Base-by-base conservation (phyloP, 495 filamentous ascomycete species). In the Lophium mytilinum region DNA sequence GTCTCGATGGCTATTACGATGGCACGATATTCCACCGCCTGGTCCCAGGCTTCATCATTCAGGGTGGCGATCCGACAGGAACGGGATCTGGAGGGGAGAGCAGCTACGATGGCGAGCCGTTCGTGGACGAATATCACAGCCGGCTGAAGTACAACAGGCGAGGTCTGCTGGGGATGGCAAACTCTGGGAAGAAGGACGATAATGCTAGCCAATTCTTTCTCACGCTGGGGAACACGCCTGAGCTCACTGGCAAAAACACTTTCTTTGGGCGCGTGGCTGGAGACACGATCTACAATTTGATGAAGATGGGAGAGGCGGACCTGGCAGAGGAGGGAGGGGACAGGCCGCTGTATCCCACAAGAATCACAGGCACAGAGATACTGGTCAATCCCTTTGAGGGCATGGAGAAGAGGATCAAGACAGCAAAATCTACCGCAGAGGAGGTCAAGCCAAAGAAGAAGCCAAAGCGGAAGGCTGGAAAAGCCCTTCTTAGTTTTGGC, bases 191-290 rank as follows among this genome's bases (percentile, higher is more conserved):
- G 41, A 86, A 87, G 60, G 81, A 91, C 61, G 84, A 85, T 33
- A 95, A 96, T 72, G 87, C 88, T 41, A 94, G 89, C 71, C 93
- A 99, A 74, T 97, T 97, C 75, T 99, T 99, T 72, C 80, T 99
- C 52, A 96, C 93, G 1, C 75, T 99, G 43, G 84, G 78, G 33
- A 86, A 86, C 51, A 85, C 88, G 51, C 81, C 86, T 35, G 91
- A 97, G 73, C 66, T 99, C 70, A 86, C 84, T 48, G 87, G 86
- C 55, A 85, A 88, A 67, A 95, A 70, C 47, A 73, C 72, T 9
- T 58, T 74, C 64, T 97, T 99, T 74, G 93, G 93, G 43, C 79
- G 94, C 53, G 78, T 99, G 52, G 90, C 86, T 40, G 93, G 93
- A 4, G 90, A 96, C 55, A 96, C 90, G 52, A 90, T 99, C 48